Conservation (phyloP, 805 yeast species). For the Debaryomyces tyrocola region DNA sequence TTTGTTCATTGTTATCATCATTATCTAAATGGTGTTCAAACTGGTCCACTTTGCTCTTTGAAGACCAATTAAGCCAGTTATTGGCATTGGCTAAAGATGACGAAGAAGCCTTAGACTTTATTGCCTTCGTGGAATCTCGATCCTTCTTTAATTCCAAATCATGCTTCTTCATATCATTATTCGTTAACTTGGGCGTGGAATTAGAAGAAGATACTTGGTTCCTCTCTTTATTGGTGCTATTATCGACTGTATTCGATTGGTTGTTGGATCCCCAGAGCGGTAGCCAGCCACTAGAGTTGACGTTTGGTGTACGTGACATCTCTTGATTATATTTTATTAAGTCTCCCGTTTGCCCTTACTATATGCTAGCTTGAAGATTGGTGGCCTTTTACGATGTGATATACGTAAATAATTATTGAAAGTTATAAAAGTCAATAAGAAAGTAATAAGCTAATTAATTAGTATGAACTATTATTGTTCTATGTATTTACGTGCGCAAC, state of each 20-base stretch:
- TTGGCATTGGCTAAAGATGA: slow-evolving; percentile 23
- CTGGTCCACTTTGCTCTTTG: slow-evolving; percentile 5
- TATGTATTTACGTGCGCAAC: too few relatives aligned
- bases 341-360: background rate
- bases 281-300: slow-evolving; percentile 5
- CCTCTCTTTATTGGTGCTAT: background rate
- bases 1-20: slow-evolving; percentile 4
- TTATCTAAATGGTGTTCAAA: slow-evolving; percentile 5
- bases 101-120: slow-evolving; percentile 18
- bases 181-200: background rate
- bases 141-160: background rate
- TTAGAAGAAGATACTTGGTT: background rate
- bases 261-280: slow-evolving; percentile 4
- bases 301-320: slow-evolving; percentile 3
- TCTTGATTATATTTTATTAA: background rate
- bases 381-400: background rate
- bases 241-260: too few relatives aligned
- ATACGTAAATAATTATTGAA: background rate
- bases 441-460: too few relatives aligned
- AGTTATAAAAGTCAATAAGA: too few relatives aligned
- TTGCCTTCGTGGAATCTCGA: background rate
- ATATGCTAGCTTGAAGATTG: too few relatives aligned
- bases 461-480: too few relatives aligned
- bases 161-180: background rate
- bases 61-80: slow-evolving; percentile 29